Base-by-base conservation (phyloP, 257 asterid genomes). In the Solanum boliviense region DNA sequence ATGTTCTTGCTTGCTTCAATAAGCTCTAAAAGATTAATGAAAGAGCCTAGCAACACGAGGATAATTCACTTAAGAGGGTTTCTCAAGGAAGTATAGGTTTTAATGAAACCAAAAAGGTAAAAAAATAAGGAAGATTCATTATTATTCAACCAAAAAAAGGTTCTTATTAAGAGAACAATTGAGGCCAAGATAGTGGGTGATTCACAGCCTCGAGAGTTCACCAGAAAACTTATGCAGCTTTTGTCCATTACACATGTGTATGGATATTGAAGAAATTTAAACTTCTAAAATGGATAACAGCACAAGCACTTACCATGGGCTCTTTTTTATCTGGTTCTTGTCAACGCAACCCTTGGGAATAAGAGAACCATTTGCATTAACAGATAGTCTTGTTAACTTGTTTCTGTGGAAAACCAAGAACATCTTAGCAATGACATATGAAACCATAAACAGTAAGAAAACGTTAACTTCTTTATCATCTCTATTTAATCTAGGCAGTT, bases 301-400 rank as follows among this genome's bases (percentile, higher is more conserved):
- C 10, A 81, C 41, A 86, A 79, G 60, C 65, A 89, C 95, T 89
- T 88, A 95, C 99, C 99, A 95, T 81, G 90, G 72, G 92, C 91
- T 92, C 92, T 95, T 95, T 92, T 95, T 95, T 60, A 97, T 94
- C 88, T 94, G 91, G 90, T 93, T 86, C 94, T 92, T 95, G 88
- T 95, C 99, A 48, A 90, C 75, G 56, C 94, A 93, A 79, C 94
- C 98, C 83, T 93, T 95, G 84, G 99, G 95, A 86, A 97, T 90
- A 88, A 88, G 88, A 71, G 94, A 92, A 81, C 98, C 99, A 93
- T 97, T 97, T 88, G 99, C 98, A 90, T 95, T 91, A 86, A 97
- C 98, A 67, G 99, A 95, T 87, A 97, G 91, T 88, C 98, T 87
- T 25, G 98, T 94, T 91, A 92, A 91, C 93, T 90, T 94, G 91